Evolutionary conservation across 805 yeast genomes (phyloP).

Genomic region (Tetrapisispora nanseiensis): DNA sequence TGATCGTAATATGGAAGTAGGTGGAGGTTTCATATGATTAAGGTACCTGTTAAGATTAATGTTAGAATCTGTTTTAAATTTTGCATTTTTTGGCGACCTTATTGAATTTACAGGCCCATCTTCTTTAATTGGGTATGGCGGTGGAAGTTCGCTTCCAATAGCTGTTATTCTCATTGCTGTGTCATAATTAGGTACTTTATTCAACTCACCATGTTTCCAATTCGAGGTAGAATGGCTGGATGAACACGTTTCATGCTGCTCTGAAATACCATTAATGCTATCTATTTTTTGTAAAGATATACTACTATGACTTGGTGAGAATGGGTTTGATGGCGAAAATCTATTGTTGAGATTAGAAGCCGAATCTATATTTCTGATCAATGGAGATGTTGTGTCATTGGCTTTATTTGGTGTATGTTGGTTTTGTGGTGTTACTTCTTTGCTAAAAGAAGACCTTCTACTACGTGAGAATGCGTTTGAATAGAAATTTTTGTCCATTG

Average conservation of each 20-base stretch:
- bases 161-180: slow-evolving; percentile 55
- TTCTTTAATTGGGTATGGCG: slow-evolving; percentile 39
- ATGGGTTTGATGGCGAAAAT: neutral
- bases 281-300: neutral
- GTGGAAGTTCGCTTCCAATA: slow-evolving; percentile 50
- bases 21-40: slow-evolving; percentile 4
- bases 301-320: neutral
- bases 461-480: neutral
- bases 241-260: neutral
- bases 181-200: slow-evolving; percentile 75
- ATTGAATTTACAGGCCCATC: neutral
- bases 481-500: neutral
- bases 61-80: slow-evolving; percentile 1
- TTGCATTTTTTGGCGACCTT: neutral
- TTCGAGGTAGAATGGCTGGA: slow-evolving; percentile 17
- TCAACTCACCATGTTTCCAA: slow-evolving; percentile 38
- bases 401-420: neutral
- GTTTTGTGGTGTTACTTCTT: neutral
- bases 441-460: neutral
- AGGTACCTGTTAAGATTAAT: neutral
- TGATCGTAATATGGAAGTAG: neutral
- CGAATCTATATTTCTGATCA: neutral
- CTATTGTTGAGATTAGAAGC: neutral
- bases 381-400: neutral
- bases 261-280: neutral